These are phyloP conservation scores for Saccharomycopsis crataegensis DNA, from an alignment of 1,139 yeast species.

Conservation along the genomic window DNA sequence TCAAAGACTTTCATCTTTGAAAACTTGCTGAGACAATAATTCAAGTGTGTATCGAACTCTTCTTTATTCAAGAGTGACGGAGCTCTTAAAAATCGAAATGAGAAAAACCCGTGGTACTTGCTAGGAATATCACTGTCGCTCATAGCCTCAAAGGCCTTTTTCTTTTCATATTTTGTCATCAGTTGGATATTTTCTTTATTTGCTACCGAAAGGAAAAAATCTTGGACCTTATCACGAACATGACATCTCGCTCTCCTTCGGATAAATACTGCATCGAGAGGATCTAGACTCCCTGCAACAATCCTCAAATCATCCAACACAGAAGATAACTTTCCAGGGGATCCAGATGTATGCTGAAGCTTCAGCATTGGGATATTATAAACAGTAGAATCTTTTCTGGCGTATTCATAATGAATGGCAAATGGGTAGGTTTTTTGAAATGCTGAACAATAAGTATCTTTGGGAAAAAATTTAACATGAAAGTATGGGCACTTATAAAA, in stretches of 20 bases:
- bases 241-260: constrained; percentile 1
- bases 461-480: constrained; percentile 1
- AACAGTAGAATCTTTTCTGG: neutral
- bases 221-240: neutral
- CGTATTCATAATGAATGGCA: neutral
- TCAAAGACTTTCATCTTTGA: no score
- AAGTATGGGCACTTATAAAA: neutral
- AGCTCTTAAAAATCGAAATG: neutral
- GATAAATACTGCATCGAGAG: neutral
- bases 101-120: neutral
- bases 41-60: neutral
- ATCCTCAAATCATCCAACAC: neutral
- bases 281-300: constrained; percentile 1
- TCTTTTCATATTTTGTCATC: neutral
- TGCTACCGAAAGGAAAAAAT: neutral
- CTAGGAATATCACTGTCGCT: neutral
- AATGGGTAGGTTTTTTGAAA: constrained; percentile 4
- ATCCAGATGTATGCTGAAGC: neutral
- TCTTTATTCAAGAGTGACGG: neutral
- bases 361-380: neutral
- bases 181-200: neutral
- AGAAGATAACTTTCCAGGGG: neutral
- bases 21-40: no score
- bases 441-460: neutral
- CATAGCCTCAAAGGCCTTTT: neutral